Evolutionary conservation across 1,139 yeast species (phyloP), one percentile per base, ranked within the genome.

Genomic region (Suhomyces bribrorum): DNA sequence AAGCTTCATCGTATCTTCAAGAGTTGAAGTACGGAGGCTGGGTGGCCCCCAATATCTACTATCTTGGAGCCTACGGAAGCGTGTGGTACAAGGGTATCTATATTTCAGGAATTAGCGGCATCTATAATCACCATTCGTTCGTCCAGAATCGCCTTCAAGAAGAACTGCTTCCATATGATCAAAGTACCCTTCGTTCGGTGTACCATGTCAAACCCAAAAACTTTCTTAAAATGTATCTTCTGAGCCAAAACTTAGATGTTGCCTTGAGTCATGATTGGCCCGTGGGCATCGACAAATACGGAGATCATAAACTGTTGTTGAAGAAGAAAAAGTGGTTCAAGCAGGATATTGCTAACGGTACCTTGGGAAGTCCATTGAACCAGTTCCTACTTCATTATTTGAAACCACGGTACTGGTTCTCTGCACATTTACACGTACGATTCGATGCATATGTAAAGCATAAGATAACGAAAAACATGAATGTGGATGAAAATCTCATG

Each of bases 231-330:
- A 62, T 87, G 41, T 52, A 75, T 38, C 66, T 55, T 43, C 56
- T 54, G 56, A 52, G 43, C 23, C 50, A 49, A n/a, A 51, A 49
- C 7, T 44, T 56, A 25, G 88, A 83, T 52, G 57, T 86, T 1
- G 65, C 84, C 53, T 45, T 90, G 40, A 77, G 86, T 32, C 99
- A 92, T 59, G 99, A 92, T 62, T 92, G 99, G 99, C 99, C 99
- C 0, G 80, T 74, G 33, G 87, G 87, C 3, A 81, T 89, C 13
- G 86, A 76, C 32, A 64, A 78, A 13, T 63, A 75, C 56, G 98
- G 97, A 0, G 61, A 86, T 52, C 31, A 69, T 8, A 43, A 55
- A 0, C 46, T 51, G 26, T 62, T 92, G 13, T 50, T 92, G 20
- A 58, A 56, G 18, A 47, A 52, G 16, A 92, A 94, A 57, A 88